Base-by-base conservation (phyloP, 164 flowering plant genomes). In the Stephania japonica region DNA sequence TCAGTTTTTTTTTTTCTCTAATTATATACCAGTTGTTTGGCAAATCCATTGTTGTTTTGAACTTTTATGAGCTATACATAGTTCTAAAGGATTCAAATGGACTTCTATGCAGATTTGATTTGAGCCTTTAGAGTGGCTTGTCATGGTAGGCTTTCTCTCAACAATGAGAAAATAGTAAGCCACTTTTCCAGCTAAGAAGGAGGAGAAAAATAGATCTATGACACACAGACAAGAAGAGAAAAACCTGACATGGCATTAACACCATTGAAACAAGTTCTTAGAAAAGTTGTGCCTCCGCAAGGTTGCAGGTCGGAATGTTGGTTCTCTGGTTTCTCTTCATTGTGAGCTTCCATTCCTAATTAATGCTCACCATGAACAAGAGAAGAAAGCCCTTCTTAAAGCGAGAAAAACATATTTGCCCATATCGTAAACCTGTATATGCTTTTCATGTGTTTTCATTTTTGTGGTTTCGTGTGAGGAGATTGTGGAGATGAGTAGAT, bases 181-280 rank as follows among this genome's bases (percentile, higher is more conserved):
- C n/a, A 21, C 18, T 25, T 61, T 25, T 5, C 65, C 14, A 7
- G 49, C 1, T 1, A 19, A 27, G 8, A 19, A 27, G 8, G 42
- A 24, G 16, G 18, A 10, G 38, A 65, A 7, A 27, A 4, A 44
- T 16, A 7, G n/a, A 41, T 14, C 4, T 25, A 38, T 6, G 16
- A 43, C 13, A 27, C 7, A 67, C 0, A 12, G 1, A 67, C 49
- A 41, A n/a, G 8, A 5, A 24, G 23, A 65, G 38, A 47, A 32
- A 65, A 56, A 76, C 88, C 90, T 79, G 86, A 87, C 18, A 87
- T 66, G 65, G 85, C 85, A 71, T 85, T 87, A 77, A 87, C 74
- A 0, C 85, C 86, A 79, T 87, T 81, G 83, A 87, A 80, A 74
- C 82, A 81, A 50, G 86, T 81, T 21, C 77, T 81, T 70, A 78